phyloP scores from a whole-genome alignment of 495 filamentous ascomycete species.

The Talaromyces nanjingensis region DNA sequence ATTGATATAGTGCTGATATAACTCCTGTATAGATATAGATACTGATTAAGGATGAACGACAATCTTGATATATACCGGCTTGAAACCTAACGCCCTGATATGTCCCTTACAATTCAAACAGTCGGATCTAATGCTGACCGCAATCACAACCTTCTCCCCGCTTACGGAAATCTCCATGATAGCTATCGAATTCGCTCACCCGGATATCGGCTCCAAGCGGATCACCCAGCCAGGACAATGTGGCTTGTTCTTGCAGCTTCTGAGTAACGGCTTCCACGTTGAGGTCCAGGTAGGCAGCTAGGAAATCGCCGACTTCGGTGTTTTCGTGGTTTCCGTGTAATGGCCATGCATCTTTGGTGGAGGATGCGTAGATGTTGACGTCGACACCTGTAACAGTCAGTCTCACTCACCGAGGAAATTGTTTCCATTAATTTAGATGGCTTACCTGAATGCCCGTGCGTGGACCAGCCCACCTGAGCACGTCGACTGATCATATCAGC shows the following conservation, averaged over 20 bases:
- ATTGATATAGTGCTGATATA: background rate
- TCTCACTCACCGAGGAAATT: background rate
- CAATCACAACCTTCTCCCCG: slow-evolving; percentile 36
- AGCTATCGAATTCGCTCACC: slow-evolving; percentile 37
- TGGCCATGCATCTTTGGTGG: slow-evolving; percentile 33
- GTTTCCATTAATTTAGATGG: too few species aligned
- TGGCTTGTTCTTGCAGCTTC: slow-evolving; percentile 55
- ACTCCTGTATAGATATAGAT: background rate
- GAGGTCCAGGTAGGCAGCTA: slow-evolving; percentile 71
- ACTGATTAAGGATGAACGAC: background rate
- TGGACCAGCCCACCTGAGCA: slow-evolving; percentile 87
- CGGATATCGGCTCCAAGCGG: slow-evolving; percentile 27
- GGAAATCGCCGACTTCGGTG: slow-evolving; percentile 79
- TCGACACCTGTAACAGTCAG: slow-evolving; percentile 51
- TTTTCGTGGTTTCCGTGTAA: slow-evolving; percentile 89
- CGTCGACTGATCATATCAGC: slow-evolving; percentile 79
- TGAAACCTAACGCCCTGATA: background rate
- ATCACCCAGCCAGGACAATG: slow-evolving; percentile 38
- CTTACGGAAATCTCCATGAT: slow-evolving; percentile 45
- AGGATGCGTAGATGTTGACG: slow-evolving; percentile 82
- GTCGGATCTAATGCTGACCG: slow-evolving; percentile 11
- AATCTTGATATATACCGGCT: background rate
- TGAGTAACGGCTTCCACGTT: slow-evolving; percentile 70
- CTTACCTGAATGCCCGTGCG: slow-evolving; percentile 73
- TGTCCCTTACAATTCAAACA: background rate